Percentiles rank a stretch among this genome's conserved stretches.
Conservation (phyloP, 805 yeast genomes). For the Wickerhamomyces xylosicus region DNA sequence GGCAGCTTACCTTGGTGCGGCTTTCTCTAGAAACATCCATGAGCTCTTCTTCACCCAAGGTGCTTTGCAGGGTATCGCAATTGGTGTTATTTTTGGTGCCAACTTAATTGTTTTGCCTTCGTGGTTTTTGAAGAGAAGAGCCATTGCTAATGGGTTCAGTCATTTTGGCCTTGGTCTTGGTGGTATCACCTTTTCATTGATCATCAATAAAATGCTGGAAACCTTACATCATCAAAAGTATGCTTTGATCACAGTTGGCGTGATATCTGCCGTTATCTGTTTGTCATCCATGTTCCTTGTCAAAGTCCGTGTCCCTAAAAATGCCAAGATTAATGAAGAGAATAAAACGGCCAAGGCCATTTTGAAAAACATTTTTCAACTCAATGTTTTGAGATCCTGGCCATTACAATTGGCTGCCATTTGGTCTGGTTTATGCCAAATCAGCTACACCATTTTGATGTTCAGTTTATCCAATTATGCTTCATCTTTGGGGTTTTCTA, state of each 20-base stretch:
- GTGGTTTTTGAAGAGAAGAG: conserved; percentile 42
- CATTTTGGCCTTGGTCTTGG: conserved; percentile 44
- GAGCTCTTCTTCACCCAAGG: conserved; percentile 46
- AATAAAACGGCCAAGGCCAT: conserved; percentile 7
- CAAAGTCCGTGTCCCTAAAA: conserved; percentile 31
- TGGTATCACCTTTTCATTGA: conserved; percentile 34
- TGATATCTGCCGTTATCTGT: conserved; percentile 28
- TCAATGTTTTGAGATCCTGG: conserved; percentile 20
- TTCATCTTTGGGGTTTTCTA: conserved; percentile 33
- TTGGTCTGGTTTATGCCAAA: conserved; percentile 27
- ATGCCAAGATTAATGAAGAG: conserved; percentile 8
- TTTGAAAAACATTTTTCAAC: conserved; percentile 26
- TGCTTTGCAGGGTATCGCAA: conserved; percentile 37
- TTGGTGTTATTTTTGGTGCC: conserved; percentile 41
- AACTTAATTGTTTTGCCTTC: conserved; percentile 38
- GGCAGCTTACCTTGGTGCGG: conserved; percentile 39
- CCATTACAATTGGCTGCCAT: conserved; percentile 24
- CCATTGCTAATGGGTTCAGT: conserved; percentile 39
- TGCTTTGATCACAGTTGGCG: conserved; percentile 37
- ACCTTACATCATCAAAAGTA: conserved; percentile 32
- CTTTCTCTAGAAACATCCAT: conserved; percentile 38
- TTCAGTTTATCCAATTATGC: conserved; percentile 39
- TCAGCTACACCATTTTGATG: conserved; percentile 33
- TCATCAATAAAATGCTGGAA: conserved; percentile 30
- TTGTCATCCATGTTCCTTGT: conserved; percentile 31